Percentiles rank a stretch among this genome's conserved stretches.
phyloP scores from a whole-genome alignment of 176 grass and related monocot species.

The Elymus sibiricus region DNA sequence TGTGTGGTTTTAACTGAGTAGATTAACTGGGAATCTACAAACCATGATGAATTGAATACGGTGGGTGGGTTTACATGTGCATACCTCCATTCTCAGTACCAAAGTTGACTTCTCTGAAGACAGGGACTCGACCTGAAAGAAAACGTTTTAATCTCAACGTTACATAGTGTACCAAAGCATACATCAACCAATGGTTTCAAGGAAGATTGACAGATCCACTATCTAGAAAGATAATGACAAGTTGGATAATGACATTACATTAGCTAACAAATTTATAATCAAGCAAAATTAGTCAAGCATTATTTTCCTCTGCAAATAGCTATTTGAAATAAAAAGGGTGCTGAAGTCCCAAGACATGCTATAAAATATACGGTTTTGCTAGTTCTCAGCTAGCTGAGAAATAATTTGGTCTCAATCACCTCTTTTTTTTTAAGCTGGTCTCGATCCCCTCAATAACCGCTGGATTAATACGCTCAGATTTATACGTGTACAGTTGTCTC shows the following conservation, averaged over 20 bases:
- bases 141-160: not conserved
- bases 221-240: not conserved
- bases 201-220: not conserved
- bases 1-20: not conserved
- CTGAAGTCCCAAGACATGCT: not conserved
- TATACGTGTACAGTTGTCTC: too few species aligned
- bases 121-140: conserved; percentile 68
- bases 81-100: conserved; percentile 73
- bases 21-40: not conserved
- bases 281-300: not conserved
- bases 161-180: not conserved
- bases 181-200: not conserved
- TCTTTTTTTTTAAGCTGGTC: too few species aligned
- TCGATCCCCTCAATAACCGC: too few species aligned
- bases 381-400: too few species aligned
- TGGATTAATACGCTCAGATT: too few species aligned
- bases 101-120: conserved; percentile 87
- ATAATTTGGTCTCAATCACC: too few species aligned
- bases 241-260: not conserved
- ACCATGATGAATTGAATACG: not conserved
- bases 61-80: not conserved
- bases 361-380: not conserved
- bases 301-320: not conserved
- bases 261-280: conserved; percentile 7
- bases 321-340: not conserved